Evolutionary conservation across 768 basidiomycete genomes (phyloP), one percentile per base, ranked within the genome.

Genomic region (Obba rivulosa): DNA sequence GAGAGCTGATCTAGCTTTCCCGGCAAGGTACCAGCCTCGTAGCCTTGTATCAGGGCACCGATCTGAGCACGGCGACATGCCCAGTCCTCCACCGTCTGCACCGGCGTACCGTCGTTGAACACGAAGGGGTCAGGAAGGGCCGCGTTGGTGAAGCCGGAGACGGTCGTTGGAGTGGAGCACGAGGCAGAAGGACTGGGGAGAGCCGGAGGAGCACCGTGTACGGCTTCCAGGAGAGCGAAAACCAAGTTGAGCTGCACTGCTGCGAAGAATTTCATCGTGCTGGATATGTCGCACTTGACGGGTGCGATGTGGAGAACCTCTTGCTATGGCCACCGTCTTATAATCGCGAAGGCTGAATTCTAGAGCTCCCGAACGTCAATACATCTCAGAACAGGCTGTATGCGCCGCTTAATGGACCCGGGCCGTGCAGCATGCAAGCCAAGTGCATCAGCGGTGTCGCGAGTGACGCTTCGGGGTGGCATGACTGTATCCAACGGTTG

Each of bases 71-170:
- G 69, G 21, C 78, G 72, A 58, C 79, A 82, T 4, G 64, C 64
- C 71, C 75, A 82, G 48, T 79, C 72, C 4, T 60, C 72, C 38
- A 68, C 67, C 41, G 74, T 75, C 16, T 62, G 53, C 14, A 74
- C 73, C 18, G 66, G 62, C 4, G 66, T 55, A 4, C 78, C 78
- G 51, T 69, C 65, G 23, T 69, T 57, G 62, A 78, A 78, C 2
- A 66, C 66, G 71, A 82, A 82, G 1, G 79, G 80, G 56, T 80
- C 71, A 8, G 75, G 76, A 14, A 81, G 70, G 46, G 68, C 70
- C 43, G 69, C 48, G 54, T 73, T 72, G 51, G 66, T 68, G 18
- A 68, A 66, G 20, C 55, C 55, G 9, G 63, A 43, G 43, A 62
- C 34, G 31, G 55, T 57, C 5, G 57, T 35, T 0, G 61, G 47